These are phyloP conservation scores for Venustampulla echinocandica DNA, from an alignment of 495 filamentous ascomycete species.

Conservation along the genomic window DNA sequence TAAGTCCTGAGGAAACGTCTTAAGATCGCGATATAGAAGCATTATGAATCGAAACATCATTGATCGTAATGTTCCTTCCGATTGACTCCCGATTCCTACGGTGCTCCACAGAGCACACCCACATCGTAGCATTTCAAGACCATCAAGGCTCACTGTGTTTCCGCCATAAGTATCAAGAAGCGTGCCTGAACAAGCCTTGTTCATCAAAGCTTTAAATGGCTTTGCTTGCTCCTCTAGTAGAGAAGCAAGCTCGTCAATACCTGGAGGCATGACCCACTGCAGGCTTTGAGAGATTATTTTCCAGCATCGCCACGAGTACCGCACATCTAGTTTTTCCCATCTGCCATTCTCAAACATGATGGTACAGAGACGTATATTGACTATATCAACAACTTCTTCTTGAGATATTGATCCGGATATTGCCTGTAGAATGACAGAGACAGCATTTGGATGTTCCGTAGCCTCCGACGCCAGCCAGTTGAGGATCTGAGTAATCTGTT, in stretches of 20 bases:
- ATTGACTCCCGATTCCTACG: slow-evolving; percentile 3
- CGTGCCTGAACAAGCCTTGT: neutral
- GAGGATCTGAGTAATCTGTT: slow-evolving; percentile 39
- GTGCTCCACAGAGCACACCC: slow-evolving; percentile 13
- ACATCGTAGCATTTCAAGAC: slow-evolving; percentile 10
- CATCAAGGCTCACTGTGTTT: slow-evolving; percentile 2
- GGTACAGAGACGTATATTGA: slow-evolving; percentile 29
- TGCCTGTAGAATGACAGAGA: slow-evolving; percentile 38
- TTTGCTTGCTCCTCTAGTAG: slow-evolving; percentile 2
- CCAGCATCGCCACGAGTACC: slow-evolving; percentile 23
- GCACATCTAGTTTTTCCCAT: slow-evolving; percentile 3
- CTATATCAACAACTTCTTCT: slow-evolving; percentile 33
- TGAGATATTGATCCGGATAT: slow-evolving; percentile 35
- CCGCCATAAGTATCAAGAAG: neutral
- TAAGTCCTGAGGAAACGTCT: slow-evolving; percentile 1
- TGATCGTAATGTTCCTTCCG: neutral
- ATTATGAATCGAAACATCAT: slow-evolving; percentile 8
- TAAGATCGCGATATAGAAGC: slow-evolving; percentile 3
- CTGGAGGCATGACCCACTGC: slow-evolving; percentile 2
- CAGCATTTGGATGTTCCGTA: slow-evolving; percentile 11
- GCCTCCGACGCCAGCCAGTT: slow-evolving; percentile 30
- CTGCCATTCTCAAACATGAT: slow-evolving; percentile 16
- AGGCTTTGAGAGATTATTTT: slow-evolving; percentile 15
- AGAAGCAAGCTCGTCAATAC: slow-evolving; percentile 2
- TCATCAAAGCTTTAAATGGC: slow-evolving; percentile 4